Evolutionary conservation across 148 eudicot species (phyloP).

Genomic region (Camellia lanceoleosa): DNA sequence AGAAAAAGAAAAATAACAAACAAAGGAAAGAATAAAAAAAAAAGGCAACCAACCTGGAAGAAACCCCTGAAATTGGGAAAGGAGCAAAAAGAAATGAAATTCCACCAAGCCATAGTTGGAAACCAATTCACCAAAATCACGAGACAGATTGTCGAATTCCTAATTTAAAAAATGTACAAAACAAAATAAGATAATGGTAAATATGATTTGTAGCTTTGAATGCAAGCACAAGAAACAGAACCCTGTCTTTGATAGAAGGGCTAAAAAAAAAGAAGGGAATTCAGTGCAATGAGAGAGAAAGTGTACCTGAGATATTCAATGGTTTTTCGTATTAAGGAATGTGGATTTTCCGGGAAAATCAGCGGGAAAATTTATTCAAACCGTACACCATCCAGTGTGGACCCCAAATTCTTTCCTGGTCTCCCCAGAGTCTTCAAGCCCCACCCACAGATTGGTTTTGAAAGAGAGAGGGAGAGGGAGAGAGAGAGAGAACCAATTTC

Average conservation of each 20-base stretch:
- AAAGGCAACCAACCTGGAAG: neutral
- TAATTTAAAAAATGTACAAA: no score
- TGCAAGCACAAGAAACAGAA: neutral
- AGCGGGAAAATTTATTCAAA: neutral
- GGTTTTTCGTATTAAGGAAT: neutral
- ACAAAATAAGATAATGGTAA: neutral
- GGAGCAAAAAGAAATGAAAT: neutral
- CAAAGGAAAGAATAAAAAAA: neutral
- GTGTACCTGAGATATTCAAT: neutral
- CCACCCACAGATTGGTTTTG: no score
- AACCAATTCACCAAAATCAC: neutral
- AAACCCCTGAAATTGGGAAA: neutral
- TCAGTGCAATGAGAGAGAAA: no score
- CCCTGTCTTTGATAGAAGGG: no score
- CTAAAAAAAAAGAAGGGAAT: neutral
- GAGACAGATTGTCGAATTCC: neutral
- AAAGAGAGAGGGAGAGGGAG: no score
- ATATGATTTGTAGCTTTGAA: neutral
- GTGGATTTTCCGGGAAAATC: neutral
- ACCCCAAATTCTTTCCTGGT: no score
- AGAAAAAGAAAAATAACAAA: neutral
- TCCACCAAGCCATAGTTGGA: constrained; percentile 13
- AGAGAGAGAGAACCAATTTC: no score
- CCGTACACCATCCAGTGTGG: no score
- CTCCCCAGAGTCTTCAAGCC: no score